These are phyloP conservation scores for Haematococcus lacustris DNA, from an alignment of 139 green algal species.

Conservation along the genomic window DNA sequence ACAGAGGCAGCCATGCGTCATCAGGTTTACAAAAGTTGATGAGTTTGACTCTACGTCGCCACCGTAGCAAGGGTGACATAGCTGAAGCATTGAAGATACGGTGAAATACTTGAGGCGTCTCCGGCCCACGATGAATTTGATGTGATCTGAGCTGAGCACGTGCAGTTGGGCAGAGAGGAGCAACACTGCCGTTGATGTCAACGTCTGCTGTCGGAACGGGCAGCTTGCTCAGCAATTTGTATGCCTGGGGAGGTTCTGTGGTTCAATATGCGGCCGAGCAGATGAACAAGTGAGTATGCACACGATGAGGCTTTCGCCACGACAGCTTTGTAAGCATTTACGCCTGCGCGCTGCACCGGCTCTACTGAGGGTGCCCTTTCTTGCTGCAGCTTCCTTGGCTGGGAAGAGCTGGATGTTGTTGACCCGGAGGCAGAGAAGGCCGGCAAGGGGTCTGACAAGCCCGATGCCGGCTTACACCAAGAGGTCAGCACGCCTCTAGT, in stretches of 20 bases:
- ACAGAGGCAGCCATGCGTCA: no score
- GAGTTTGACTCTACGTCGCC: no score
- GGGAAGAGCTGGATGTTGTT: conserved; percentile 35
- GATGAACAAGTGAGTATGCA: conserved; percentile 26
- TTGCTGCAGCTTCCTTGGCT: conserved; percentile 25
- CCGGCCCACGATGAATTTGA: no score
- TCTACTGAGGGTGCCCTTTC: background rate
- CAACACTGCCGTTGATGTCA: no score
- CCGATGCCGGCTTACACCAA: conserved; percentile 15
- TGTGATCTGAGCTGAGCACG: no score
- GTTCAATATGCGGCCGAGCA: conserved; percentile 19
- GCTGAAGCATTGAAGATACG: no score
- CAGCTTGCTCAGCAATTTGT: background rate
- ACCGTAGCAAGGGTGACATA: no score
- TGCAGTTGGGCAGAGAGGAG: no score
- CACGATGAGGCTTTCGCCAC: background rate
- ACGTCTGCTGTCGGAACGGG: no score
- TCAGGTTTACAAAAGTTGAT: no score
- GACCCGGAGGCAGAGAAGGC: conserved; percentile 33
- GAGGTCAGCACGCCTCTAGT: no score
- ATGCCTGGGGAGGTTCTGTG: conserved; percentile 17
- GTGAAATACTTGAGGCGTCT: no score
- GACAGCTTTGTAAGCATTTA: conserved; percentile 2
- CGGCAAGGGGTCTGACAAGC: conserved; percentile 10
- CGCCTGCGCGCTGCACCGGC: background rate